Base-by-base conservation (phyloP, 2,329 filamentous ascomycete genomes). In the Endocalyx cinctus region DNA sequence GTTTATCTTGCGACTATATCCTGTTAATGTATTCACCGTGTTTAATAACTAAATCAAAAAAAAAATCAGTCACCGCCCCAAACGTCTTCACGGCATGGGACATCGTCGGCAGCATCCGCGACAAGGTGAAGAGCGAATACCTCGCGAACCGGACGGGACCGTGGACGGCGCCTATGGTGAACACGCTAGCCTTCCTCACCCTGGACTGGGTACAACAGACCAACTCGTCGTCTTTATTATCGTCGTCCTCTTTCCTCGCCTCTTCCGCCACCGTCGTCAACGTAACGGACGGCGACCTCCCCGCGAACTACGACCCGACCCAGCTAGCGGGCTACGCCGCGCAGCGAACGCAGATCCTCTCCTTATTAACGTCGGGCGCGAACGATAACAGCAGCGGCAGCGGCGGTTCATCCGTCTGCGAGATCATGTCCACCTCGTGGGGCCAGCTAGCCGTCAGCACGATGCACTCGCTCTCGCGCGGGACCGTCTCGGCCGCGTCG, bases 391-490 rank as follows among this genome's bases (percentile, higher is more conserved):
- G n/a, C n/a, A n/a, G n/a, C n/a, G n/a, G n/a, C n/a, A 45, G 47
- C 22, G 36, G 22, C 5, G 43, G 50, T 17, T 44, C 46, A 1
- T 40, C 50, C 6, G 48, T 42, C 3, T 52, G 50, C 29, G 51
- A 59, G 37, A 30, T 55, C 12, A 57, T 57, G 45, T 51, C 46
- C 8, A 50, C 51, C 6, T 58, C 54, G 6, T 55, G 48, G 50
- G 54, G 51, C 3, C 44, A 55, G n/a, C 38, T 58, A 5, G 52
- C 48, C n/a, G 41, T 57, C 12, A 51, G 47, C 32, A 42, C 30
- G 15, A 62, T 64, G 48, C 65, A 66, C 11, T 55, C 60, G 1
- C 55, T 71, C n/a, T 66, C 64, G 5, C 58, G 67, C 4, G 68
- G 66, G n/a, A 62, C 50, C 1, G 55, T 69, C 8, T 45, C 54